Conservation (phyloP, 2,329 filamentous ascomycete genomes). For the Cladophialophora chaetospira region DNA sequence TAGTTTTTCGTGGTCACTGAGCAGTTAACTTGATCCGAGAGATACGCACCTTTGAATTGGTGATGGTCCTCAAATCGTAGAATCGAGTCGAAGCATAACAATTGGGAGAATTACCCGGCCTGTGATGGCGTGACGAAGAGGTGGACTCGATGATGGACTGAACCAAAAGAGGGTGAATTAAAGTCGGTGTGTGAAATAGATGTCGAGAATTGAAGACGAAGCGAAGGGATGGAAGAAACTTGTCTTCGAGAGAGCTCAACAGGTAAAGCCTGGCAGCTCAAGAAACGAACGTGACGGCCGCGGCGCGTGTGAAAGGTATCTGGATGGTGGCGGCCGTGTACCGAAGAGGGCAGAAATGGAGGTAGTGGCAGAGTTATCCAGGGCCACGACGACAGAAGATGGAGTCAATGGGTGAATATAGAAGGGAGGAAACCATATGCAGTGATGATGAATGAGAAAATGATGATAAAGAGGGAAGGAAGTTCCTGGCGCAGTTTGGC, state of each 20-base stretch:
- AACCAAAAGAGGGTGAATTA: constrained; percentile 23
- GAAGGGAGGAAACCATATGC: constrained; percentile 12
- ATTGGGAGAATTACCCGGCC: neutral
- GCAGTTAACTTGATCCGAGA: neutral
- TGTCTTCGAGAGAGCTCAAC: constrained; percentile 5
- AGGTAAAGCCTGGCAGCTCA: constrained; percentile 14
- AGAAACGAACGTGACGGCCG: constrained; percentile 28
- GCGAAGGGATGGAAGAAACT: constrained; percentile 20
- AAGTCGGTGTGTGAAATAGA: neutral
- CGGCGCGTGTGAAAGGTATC: constrained; percentile 17
- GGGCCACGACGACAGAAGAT: constrained; percentile 8
- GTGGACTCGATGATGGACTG: constrained; percentile 2
- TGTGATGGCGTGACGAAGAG: neutral
- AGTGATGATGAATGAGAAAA: constrained; percentile 3
- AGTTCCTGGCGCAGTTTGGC: constrained; percentile 9
- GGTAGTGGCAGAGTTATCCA: constrained; percentile 13
- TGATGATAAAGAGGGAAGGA: constrained; percentile 6
- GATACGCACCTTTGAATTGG: constrained; percentile 10
- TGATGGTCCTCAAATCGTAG: constrained; percentile 11
- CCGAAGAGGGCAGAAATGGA: constrained; percentile 11
- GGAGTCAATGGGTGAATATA: constrained; percentile 17
- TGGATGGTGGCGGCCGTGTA: constrained; percentile 9
- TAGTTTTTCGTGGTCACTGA: neutral
- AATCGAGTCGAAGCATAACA: constrained; percentile 11
- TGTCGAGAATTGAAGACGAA: constrained; percentile 19